Percentiles rank a stretch among this genome's conserved stretches.
phyloP scores from a whole-genome alignment of 2,329 filamentous ascomycete species.

The Myrmaecium sp. region DNA sequence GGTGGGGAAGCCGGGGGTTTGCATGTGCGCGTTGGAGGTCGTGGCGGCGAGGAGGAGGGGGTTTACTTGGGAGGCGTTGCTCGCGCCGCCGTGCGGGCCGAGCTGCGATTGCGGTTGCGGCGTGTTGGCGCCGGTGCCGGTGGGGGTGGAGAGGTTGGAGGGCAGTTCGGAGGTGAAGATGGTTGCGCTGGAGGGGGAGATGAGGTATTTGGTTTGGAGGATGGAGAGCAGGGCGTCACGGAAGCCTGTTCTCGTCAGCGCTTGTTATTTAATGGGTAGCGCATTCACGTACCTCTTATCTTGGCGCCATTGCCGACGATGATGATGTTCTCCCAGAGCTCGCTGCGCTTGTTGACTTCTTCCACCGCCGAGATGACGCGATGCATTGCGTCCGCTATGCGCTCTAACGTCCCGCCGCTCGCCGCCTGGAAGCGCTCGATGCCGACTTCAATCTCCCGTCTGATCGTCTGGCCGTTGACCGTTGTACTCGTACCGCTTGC shows the following conservation, averaged over 20 bases:
- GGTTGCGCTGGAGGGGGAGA: conserved; percentile 81
- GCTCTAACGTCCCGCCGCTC: conserved; percentile 58
- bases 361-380: conserved; percentile 67
- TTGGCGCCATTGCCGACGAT: conserved; percentile 77
- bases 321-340: conserved; percentile 82
- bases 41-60: conserved; percentile 85
- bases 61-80: conserved; percentile 53
- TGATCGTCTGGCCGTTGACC: conserved; percentile 15
- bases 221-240: conserved; percentile 74
- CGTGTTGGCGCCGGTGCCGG: conserved; percentile 80
- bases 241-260: conserved; percentile 42
- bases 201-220: conserved; percentile 65
- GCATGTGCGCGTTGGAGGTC: conserved; percentile 41
- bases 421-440: conserved; percentile 51
- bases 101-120: conserved; percentile 51
- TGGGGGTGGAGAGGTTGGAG: conserved; percentile 79
- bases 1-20: conserved; percentile 17
- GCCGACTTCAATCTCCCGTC: conserved; percentile 57
- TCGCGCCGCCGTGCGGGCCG: conserved; percentile 29
- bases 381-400: conserved; percentile 71
- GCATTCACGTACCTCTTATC: conserved; percentile 33
- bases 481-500: conserved; percentile 12
- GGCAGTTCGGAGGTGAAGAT: conserved; percentile 97
- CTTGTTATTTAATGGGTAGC: conserved; percentile 14
- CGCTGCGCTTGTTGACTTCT: conserved; percentile 66